Percentiles rank a stretch among this genome's conserved stretches.
phyloP scores from a whole-genome alignment of 2,329 filamentous ascomycete species.

The Claviceps monticola region DNA sequence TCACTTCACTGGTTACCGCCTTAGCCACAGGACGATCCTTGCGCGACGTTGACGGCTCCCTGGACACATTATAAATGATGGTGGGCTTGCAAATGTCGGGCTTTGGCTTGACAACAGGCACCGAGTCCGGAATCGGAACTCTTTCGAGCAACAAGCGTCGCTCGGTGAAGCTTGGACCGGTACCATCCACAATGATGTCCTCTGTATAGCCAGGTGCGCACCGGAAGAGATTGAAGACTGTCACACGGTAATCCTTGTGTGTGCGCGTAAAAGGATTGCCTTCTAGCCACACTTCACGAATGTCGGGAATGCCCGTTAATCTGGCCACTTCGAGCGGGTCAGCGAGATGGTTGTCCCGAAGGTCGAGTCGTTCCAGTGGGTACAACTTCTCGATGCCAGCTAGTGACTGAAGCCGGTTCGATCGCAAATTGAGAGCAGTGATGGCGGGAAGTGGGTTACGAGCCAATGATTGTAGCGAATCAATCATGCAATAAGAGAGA shows the following conservation, averaged over 20 bases:
- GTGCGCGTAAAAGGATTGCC: conserved; percentile 87
- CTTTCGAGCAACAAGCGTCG: conserved; percentile 73
- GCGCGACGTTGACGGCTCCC: conserved; percentile 38
- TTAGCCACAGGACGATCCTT: conserved; percentile 43
- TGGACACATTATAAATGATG: conserved; percentile 38
- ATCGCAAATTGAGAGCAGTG: conserved; percentile 79
- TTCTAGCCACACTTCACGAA: conserved; percentile 83
- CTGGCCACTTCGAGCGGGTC: conserved; percentile 85
- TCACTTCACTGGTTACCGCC: conserved; percentile 42
- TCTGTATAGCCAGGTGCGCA: conserved; percentile 79
- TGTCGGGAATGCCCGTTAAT: conserved; percentile 78
- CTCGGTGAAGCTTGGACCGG: conserved; percentile 72
- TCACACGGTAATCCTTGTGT: conserved; percentile 71
- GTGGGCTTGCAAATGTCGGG: conserved; percentile 55
- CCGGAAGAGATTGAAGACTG: conserved; percentile 93
- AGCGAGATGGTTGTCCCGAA: conserved; percentile 80
- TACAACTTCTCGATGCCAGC: conserved; percentile 81
- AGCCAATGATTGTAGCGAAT: conserved; percentile 75
- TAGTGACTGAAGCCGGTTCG: conserved; percentile 74
- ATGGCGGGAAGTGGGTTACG: conserved; percentile 85
- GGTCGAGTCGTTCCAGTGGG: conserved; percentile 77
- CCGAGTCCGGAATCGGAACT: conserved; percentile 57
- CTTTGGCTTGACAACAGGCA: conserved; percentile 63
- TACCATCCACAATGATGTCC: conserved; percentile 79
- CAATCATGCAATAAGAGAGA: conserved; percentile 94